Base-by-base conservation (phyloP, 768 basidiomycete species). In the Lactarius sp. region DNA sequence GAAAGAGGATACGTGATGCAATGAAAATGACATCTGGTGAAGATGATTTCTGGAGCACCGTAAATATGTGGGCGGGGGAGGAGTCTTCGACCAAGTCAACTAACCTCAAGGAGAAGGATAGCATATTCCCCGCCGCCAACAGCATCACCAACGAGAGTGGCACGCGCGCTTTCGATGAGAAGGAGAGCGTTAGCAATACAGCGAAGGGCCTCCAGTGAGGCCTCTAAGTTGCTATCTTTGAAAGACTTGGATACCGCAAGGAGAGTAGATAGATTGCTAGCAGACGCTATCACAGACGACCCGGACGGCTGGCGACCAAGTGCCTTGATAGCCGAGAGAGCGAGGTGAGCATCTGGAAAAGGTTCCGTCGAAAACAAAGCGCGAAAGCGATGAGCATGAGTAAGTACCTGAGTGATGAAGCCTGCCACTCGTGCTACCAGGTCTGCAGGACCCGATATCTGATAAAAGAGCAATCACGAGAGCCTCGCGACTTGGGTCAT, bases 161-260 rank as follows among this genome's bases (percentile, higher is more conserved):
- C 70, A 56, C 91, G 82, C 2, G 86, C 85, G 14, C 74, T 71
- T 62, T 88, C 87, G 56, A 87, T 76, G 61, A 92, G 80, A 20
- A 93, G 80, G 3, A 94, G 74, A 0, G 89, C 82, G 71, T 95
- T 95, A 8, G 93, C 92, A 31, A 92, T 79, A 57, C 83, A 90
- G 59, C 88, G 80, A 51, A 92, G 77, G 1, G 88, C 87, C 75
- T 92, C 88, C 50, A 80, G 82, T 4, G 82, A 77, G 2, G 85
- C 86, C 13, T 86, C 85, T 3, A 72, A 70, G 46, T 84, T 60
- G 59, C 36, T 80, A 59, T 84, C 81, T 62, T 85, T 85, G 71
- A 86, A 80, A 6, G 79, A 72, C 6, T 75, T 71, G 9, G 84
- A 79, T 7, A 88, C 68, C 7, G 72, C 71, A 37, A 90, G 77